A percentile compares a stretch with the other conserved stretches of the same genome.
Conservation (phyloP, 1,284 basidiomycete species). For the Rhodotorula sp. region DNA sequence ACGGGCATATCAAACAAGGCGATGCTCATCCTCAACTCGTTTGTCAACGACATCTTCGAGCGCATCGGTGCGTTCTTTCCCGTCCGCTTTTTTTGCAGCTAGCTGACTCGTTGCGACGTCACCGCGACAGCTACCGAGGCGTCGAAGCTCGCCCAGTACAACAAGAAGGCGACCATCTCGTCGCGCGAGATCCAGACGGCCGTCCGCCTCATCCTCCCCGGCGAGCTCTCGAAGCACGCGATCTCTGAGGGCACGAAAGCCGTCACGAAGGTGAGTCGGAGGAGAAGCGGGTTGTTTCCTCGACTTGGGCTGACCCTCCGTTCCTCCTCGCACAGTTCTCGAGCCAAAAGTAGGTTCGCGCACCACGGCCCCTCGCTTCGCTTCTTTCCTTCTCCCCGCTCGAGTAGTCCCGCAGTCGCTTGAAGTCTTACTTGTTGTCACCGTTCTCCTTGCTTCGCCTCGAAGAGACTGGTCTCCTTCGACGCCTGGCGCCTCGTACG, state of each 20-base stretch:
- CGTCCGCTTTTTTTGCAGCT: rapidly evolving
- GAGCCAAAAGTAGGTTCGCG: background rate
- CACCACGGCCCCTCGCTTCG: too few species aligned
- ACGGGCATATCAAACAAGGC: slow-evolving; percentile 96
- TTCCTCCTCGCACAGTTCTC: background rate
- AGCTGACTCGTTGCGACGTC: too few species aligned
- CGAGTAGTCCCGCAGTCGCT: background rate
- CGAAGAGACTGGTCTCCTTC: too few species aligned
- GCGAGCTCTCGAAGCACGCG: slow-evolving; percentile 75
- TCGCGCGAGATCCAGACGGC: slow-evolving; percentile 82
- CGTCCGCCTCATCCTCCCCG: slow-evolving; percentile 85
- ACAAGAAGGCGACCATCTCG: slow-evolving; percentile 91
- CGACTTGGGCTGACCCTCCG: background rate
- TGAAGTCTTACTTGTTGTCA: background rate
- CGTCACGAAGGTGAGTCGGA: slow-evolving; percentile 12
- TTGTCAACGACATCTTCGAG: slow-evolving; percentile 55
- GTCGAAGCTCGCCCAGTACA: slow-evolving; percentile 88
- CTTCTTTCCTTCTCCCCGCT: too few species aligned
- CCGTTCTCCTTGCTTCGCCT: too few species aligned
- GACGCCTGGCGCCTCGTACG: too few species aligned
- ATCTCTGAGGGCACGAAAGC: slow-evolving; percentile 75
- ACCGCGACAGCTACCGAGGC: slow-evolving; percentile 66
- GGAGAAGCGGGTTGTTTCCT: background rate
- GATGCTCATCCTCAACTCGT: slow-evolving; percentile 62
- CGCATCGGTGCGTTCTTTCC: slow-evolving; percentile 43